Conservation (phyloP, 73 alveolate genomes). For the Paramecium caudatum region DNA sequence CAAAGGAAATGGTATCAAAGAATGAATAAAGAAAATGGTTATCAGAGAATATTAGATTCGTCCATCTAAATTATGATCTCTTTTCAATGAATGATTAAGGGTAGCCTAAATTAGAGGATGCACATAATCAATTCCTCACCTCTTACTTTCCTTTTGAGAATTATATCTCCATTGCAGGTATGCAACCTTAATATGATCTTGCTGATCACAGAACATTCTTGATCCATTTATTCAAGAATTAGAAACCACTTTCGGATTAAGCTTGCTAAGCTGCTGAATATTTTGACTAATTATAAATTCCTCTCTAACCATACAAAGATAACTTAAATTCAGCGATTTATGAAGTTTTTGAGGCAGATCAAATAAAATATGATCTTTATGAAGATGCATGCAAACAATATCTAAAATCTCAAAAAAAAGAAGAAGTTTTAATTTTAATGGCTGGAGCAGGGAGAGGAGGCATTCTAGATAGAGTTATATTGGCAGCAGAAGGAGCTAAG, state of each 20-base stretch:
- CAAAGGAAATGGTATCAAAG: constrained; percentile 21
- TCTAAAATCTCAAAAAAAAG: constrained; percentile 76
- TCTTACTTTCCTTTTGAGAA: neutral
- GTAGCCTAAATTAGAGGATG: neutral
- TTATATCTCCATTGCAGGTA: neutral
- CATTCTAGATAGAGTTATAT: constrained; percentile 86
- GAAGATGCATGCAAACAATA: constrained; percentile 70
- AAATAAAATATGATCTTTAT: constrained; percentile 84
- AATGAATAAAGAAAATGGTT: constrained; percentile 62
- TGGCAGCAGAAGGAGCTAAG: constrained; percentile 81
- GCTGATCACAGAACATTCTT: neutral
- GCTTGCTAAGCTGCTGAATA: constrained; percentile 76
- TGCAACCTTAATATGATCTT: neutral
- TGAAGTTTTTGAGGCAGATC: constrained; percentile 90
- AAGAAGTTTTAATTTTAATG: constrained; percentile 54
- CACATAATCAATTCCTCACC: neutral
- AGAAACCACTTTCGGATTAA: constrained; percentile 27
- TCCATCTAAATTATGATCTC: neutral
- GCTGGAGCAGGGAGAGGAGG: constrained; percentile 99
- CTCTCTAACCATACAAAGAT: constrained; percentile 95
- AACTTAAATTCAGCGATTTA: constrained; percentile 87
- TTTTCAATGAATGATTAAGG: constrained; percentile 65
- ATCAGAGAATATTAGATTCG: constrained; percentile 34
- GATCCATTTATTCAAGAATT: constrained; percentile 40
- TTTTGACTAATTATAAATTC: constrained; percentile 90